Evolutionary conservation across 805 yeast species (phyloP), one percentile per base, ranked within the genome.

Genomic region (Zygosaccharomyces bailii): DNA sequence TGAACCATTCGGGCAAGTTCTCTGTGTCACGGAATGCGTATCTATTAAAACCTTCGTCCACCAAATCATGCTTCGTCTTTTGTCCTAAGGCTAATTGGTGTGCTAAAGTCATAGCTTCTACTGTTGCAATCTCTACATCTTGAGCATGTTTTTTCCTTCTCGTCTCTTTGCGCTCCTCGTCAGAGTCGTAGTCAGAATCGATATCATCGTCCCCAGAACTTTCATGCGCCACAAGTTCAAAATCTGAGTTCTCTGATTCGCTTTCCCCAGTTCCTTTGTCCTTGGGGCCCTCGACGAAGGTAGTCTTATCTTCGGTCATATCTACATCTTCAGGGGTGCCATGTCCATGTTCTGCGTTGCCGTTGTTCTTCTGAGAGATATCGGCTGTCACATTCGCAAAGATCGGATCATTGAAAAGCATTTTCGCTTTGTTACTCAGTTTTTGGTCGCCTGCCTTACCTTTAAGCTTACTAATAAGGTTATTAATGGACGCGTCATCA

Each of bases 41-140:
- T 65, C 87, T 82, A 66, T 91, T 88, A 67, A 85, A 86, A 32
- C 96, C 96, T 57, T 93, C 97, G 58, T 89, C 88, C n/a, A 87
- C 71, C 45, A 91, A 71, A 59, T 89, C 96, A 56, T 86, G 83
- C 61, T 84, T 89, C 39, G 82, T 79, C 71, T 75, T 85, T 58
- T 87, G 89, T 7, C 96, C 96, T 19, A 88, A 66, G 0, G 98
- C 99, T 31, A 93, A 74, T 66, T 93, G 89, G 62, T 93, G 99
- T 0, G 99, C 99, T 57, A 93, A 71, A 0, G 99, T 93, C 99
- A 93, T 93, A 4, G 96, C 96, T 63, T 89, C 95, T 1, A 85
- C 95, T 1, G 96, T 89, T 14, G 93, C 95, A 48, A 90, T 71
- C 51, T 87, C 96, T 39, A 87, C 80, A 48, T 79, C 84, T 42